A percentile compares a stretch with the other conserved stretches of the same genome.
Conservation (phyloP, 768 basidiomycete species). For the Boletus edulis region DNA sequence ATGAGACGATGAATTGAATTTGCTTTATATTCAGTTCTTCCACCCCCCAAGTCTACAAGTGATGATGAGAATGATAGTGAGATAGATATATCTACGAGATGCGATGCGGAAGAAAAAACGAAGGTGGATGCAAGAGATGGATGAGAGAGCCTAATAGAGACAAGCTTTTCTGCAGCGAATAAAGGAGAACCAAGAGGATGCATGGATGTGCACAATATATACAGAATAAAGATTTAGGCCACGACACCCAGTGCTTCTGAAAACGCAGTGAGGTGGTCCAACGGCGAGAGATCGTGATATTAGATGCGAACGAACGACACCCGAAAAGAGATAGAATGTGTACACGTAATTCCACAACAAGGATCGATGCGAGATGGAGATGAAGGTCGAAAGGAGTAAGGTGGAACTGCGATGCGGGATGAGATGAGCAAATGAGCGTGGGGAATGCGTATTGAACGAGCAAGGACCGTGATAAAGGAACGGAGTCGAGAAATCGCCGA, state of each 20-base stretch:
- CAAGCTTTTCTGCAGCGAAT: background rate
- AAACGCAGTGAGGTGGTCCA: background rate
- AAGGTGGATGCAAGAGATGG: slow-evolving; percentile 1
- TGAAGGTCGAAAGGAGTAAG: slow-evolving; percentile 15
- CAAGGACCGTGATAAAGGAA: slow-evolving; percentile 16
- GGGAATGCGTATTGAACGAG: background rate
- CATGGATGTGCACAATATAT: slow-evolving; percentile 13
- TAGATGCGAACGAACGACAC: slow-evolving; percentile 16
- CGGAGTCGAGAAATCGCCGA: background rate
- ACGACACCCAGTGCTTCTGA: background rate
- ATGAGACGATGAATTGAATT: background rate
- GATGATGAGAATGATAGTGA: slow-evolving; percentile 18
- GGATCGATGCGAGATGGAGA: slow-evolving; percentile 17
- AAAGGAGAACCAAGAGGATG: background rate
- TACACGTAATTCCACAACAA: slow-evolving; percentile 36
- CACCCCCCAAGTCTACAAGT: slow-evolving; percentile 21
- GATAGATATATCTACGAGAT: slow-evolving; percentile 20
- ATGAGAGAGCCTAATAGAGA: slow-evolving; percentile 1
- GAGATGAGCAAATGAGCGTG: slow-evolving; percentile 11
- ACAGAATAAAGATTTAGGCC: slow-evolving; percentile 18
- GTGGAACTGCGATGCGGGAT: slow-evolving; percentile 4
- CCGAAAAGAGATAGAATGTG: slow-evolving; percentile 18
- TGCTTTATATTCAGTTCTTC: slow-evolving; percentile 16
- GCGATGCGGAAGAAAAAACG: background rate
- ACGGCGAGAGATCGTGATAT: slow-evolving; percentile 3